These are phyloP conservation scores for Penicillium salamii DNA, from an alignment of 495 filamentous ascomycete genomes.

Conservation along the genomic window DNA sequence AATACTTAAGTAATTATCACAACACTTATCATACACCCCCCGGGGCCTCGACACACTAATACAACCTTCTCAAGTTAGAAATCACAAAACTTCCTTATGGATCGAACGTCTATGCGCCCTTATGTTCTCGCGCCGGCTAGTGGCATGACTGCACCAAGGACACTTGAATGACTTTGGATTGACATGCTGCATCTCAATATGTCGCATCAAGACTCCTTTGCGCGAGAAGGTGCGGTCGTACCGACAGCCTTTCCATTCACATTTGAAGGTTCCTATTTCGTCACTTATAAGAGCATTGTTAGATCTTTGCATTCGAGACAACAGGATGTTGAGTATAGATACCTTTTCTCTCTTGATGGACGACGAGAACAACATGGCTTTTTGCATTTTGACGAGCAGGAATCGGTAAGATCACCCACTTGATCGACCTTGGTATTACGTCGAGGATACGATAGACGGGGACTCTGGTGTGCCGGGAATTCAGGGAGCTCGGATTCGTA, in stretches of 20 bases:
- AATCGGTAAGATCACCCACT: no score
- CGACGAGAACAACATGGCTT: no score
- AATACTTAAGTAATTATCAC: no score
- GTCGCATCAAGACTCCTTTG: slow-evolving; percentile 5
- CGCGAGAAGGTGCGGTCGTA: slow-evolving; percentile 5
- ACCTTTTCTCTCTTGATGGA: not conserved
- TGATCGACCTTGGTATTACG: no score
- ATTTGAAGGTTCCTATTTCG: not conserved
- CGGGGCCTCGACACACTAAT: no score
- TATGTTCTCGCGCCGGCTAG: slow-evolving; percentile 3
- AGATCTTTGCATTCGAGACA: not conserved
- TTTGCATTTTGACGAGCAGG: no score
- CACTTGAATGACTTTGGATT: not conserved
- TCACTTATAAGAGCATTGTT: not conserved
- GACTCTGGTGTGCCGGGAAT: no score
- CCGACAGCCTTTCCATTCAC: slow-evolving; percentile 1
- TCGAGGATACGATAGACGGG: no score
- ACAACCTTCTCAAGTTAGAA: no score
- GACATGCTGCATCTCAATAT: slow-evolving; percentile 5
- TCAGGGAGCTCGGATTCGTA: no score
- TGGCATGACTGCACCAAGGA: slow-evolving; percentile 1
- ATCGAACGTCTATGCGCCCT: slow-evolving; percentile 1
- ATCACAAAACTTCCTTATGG: not conserved
- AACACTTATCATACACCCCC: no score
- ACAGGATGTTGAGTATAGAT: not conserved